Evolutionary conservation across 495 filamentous ascomycete species (phyloP).

Genomic region (Talaromyces stipitatus): DNA sequence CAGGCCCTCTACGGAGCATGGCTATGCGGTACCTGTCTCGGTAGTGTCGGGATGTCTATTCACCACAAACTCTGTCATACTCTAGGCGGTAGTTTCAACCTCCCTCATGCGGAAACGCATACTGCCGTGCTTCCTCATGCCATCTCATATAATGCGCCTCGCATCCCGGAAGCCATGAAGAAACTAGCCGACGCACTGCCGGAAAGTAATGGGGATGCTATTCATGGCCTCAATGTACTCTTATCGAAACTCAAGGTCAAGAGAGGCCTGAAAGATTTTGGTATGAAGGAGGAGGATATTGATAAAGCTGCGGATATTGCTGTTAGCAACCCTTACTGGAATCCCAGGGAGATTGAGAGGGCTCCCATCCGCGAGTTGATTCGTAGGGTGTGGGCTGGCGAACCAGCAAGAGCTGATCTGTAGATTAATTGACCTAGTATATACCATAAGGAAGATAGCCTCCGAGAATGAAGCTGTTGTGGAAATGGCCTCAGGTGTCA

Average conservation of each 20-base stretch:
- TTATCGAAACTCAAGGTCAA: slow-evolving; percentile 50
- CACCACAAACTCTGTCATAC: slow-evolving; percentile 69
- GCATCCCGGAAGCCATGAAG: slow-evolving; percentile 50
- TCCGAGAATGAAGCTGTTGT: too few relatives aligned
- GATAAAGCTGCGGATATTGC: slow-evolving; percentile 61
- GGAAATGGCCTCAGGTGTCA: background rate
- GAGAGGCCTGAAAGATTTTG: slow-evolving; percentile 48
- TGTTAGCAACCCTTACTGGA: slow-evolving; percentile 56
- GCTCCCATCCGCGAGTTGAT: slow-evolving; percentile 55
- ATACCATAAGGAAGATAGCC: too few relatives aligned
- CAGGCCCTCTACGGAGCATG: slow-evolving; percentile 58
- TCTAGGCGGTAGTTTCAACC: slow-evolving; percentile 59
- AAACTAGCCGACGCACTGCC: slow-evolving; percentile 51
- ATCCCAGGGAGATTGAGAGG: slow-evolving; percentile 51
- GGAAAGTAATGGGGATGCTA: slow-evolving; percentile 50
- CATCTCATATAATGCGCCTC: slow-evolving; percentile 59
- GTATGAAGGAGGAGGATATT: slow-evolving; percentile 60
- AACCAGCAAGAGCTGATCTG: slow-evolving; percentile 51
- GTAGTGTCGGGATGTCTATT: slow-evolving; percentile 60
- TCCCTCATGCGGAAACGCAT: slow-evolving; percentile 65
- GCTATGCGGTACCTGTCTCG: slow-evolving; percentile 57
- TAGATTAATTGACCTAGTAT: slow-evolving; percentile 20
- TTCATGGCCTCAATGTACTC: slow-evolving; percentile 54
- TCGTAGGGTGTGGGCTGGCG: slow-evolving; percentile 60
- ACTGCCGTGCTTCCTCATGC: slow-evolving; percentile 61